phyloP scores from a whole-genome alignment of 2,329 filamentous ascomycete genomes.

The Aureobasidium leucospermi region DNA sequence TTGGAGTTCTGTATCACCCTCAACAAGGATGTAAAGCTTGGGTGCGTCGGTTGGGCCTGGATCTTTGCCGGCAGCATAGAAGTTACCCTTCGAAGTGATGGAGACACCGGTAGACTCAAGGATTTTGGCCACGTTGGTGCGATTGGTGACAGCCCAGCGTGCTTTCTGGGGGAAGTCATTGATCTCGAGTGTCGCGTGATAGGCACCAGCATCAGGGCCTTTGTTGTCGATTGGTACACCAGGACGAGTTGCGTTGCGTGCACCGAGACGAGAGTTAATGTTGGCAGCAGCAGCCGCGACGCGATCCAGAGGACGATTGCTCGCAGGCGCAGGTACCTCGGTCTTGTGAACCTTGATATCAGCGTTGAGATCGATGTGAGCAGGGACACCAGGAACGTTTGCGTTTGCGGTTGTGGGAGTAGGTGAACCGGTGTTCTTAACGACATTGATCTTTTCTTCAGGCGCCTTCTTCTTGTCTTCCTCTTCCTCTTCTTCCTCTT shows the following conservation, averaged over 20 bases:
- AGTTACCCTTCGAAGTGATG: conserved; percentile 94
- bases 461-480: conserved; percentile 46
- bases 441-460: conserved; percentile 45
- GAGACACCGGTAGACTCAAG: conserved; percentile 89
- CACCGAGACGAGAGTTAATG: conserved; percentile 85
- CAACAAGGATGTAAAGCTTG: conserved; percentile 97
- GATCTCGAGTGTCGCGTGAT: conserved; percentile 95
- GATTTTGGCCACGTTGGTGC: conserved; percentile 97
- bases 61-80: conserved; percentile 75
- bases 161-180: conserved; percentile 99
- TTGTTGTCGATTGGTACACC: conserved; percentile 98
- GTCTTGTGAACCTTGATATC: conserved; percentile 69
- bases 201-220: conserved; percentile 91
- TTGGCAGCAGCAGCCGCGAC: conserved; percentile 73
- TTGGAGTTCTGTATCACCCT: conserved; percentile 89
- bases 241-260: conserved; percentile 75
- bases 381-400: conserved; percentile 39
- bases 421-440: conserved; percentile 16
- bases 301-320: conserved; percentile 59
- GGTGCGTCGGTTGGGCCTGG: conserved; percentile 67
- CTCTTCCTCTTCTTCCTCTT: conserved; percentile 72
- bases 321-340: conserved; percentile 46
- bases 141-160: conserved; percentile 95
- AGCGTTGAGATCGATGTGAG: conserved; percentile 54
- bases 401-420: conserved; percentile 6